A percentile compares a stretch with the other conserved stretches of the same genome.
phyloP scores from a whole-genome alignment of 2,329 filamentous ascomycete species.

The Talaromyces sp. region DNA sequence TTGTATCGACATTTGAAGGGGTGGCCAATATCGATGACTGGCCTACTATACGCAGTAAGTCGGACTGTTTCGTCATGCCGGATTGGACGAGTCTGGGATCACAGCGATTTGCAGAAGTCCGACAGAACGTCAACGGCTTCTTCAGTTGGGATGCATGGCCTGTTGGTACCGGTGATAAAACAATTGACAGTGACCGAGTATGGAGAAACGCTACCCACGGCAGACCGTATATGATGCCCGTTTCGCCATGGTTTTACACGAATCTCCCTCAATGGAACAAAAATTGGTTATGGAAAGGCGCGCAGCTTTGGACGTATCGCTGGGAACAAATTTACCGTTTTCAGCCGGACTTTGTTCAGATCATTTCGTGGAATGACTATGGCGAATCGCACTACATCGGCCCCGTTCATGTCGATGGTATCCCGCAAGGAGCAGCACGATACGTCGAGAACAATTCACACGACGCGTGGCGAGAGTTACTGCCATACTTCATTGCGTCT shows the following conservation, averaged over 20 bases:
- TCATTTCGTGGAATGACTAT: conserved; percentile 61
- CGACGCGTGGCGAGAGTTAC: conserved; percentile 30
- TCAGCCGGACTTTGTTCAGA: conserved; percentile 52
- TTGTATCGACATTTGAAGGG: conserved; percentile 49
- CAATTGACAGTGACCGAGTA: conserved; percentile 35
- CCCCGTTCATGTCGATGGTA: conserved; percentile 46
- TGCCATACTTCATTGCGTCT: conserved; percentile 36
- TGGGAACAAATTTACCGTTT: conserved; percentile 55
- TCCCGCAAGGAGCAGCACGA: conserved; percentile 46
- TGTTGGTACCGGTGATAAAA: conserved; percentile 35
- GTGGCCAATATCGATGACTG: conserved; percentile 43
- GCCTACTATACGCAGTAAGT: conserved; percentile 24
- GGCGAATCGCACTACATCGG: conserved; percentile 61
- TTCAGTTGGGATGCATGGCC: conserved; percentile 48
- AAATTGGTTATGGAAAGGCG: conserved; percentile 62
- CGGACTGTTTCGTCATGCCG: conserved; percentile 46
- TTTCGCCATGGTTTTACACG: conserved; percentile 58
- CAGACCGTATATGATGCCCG: conserved; percentile 52
- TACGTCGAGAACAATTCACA: conserved; percentile 31
- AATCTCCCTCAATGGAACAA: conserved; percentile 56
- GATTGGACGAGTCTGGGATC: conserved; percentile 43
- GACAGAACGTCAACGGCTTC: conserved; percentile 36
- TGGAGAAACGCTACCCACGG: conserved; percentile 38
- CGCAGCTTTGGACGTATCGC: conserved; percentile 59
- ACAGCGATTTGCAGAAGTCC: conserved; percentile 25